Evolutionary conservation across 129 eudicot species (phyloP).

Genomic region (Lactuca sativa): DNA sequence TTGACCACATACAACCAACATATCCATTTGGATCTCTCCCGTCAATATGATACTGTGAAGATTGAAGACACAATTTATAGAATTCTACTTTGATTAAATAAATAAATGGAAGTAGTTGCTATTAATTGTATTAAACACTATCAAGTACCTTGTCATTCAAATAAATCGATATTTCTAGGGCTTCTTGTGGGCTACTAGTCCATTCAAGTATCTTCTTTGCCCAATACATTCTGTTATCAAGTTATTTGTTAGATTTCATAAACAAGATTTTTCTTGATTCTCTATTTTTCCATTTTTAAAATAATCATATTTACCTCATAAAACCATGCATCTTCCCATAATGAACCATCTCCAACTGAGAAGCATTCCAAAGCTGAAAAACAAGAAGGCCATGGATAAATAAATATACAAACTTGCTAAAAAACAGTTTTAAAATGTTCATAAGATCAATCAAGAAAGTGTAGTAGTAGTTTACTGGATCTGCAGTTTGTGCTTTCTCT

Average conservation of each 20-base stretch:
- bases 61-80: neutral
- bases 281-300: no score
- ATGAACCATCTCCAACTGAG: slow-evolving; percentile 93
- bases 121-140: neutral
- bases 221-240: slow-evolving; percentile 87
- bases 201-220: slow-evolving; percentile 98
- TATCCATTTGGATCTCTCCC: slow-evolving; percentile 97
- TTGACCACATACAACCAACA: slow-evolving; percentile 99
- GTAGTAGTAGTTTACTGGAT: slow-evolving; percentile 57
- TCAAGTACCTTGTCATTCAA: slow-evolving; percentile 78
- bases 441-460: slow-evolving; percentile 11
- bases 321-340: slow-evolving; percentile 98
- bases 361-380: slow-evolving; percentile 95
- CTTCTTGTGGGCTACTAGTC: slow-evolving; percentile 93
- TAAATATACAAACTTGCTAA: neutral
- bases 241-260: neutral
- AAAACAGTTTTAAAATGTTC: neutral
- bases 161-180: slow-evolving; percentile 72
- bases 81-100: no score
- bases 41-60: slow-evolving; percentile 75
- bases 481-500: slow-evolving; percentile 97
- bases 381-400: slow-evolving; percentile 5
- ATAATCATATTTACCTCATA: slow-evolving; percentile 74
- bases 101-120: no score
- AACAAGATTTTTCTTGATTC: neutral